Conservation (phyloP, 306 rosid species). For the Castanea crenata region DNA sequence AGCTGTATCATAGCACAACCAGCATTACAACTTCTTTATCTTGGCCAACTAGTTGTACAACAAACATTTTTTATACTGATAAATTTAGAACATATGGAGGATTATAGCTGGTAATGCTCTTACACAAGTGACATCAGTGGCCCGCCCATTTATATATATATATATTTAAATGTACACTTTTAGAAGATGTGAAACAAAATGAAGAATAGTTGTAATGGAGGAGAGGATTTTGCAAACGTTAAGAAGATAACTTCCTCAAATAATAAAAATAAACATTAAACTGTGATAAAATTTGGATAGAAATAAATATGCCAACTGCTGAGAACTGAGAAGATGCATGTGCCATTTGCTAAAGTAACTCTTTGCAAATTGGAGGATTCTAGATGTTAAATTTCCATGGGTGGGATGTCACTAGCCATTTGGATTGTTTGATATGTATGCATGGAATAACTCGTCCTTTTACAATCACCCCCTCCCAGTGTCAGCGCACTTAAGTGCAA, state of each 20-base stretch:
- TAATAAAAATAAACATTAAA: neutral
- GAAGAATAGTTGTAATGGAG: neutral
- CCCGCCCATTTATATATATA: neutral
- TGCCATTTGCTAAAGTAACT: neutral
- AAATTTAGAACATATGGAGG: neutral
- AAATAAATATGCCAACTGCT: neutral
- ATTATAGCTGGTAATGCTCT: neutral
- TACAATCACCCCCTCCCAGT: too few species aligned
- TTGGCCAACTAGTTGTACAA: neutral
- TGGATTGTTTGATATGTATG: neutral
- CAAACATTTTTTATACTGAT: neutral
- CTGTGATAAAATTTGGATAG: neutral
- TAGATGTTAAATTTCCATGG: neutral
- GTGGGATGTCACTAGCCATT: neutral
- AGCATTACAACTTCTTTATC: neutral
- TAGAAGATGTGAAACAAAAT: neutral
- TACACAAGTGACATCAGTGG: neutral
- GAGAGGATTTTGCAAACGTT: neutral
- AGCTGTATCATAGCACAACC: neutral
- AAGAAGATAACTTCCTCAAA: neutral
- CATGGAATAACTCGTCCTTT: neutral
- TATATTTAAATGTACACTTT: neutral
- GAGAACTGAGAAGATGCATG: neutral
- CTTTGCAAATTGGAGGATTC: neutral
- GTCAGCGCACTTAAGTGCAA: too few species aligned